A percentile compares a stretch with the other conserved stretches of the same genome.
These are phyloP conservation scores for Cryomyces minteri DNA, from an alignment of 495 filamentous ascomycete species.

Conservation along the genomic window DNA sequence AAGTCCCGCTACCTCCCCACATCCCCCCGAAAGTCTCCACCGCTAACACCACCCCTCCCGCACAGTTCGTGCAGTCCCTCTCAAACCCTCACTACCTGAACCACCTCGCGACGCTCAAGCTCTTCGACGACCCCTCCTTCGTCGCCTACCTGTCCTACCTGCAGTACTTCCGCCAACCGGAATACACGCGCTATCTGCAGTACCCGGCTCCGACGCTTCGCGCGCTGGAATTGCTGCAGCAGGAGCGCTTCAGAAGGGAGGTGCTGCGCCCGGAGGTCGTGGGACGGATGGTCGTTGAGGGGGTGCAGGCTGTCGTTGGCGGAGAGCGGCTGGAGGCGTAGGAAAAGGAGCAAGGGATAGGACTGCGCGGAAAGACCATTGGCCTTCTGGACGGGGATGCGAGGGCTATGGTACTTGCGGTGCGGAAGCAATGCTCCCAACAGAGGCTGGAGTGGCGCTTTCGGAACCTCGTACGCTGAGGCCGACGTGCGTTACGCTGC, in stretches of 20 bases:
- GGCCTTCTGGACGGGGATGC: too few species aligned
- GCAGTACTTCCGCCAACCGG: conserved; percentile 66
- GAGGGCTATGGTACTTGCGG: too few species aligned
- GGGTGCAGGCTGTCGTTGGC: conserved; percentile 17
- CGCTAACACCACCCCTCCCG: conserved; percentile 22
- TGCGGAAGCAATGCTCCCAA: too few species aligned
- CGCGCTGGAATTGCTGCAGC: conserved; percentile 64
- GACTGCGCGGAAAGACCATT: too few species aligned
- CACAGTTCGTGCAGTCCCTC: conserved; percentile 72
- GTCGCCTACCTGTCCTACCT: conserved; percentile 70
- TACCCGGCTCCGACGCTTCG: conserved; percentile 74
- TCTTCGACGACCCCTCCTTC: conserved; percentile 46
- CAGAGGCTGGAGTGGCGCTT: too few species aligned
- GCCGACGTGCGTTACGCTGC: too few species aligned
- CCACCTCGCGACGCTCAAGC: conserved; percentile 39
- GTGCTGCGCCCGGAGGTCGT: conserved; percentile 61
- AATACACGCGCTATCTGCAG: conserved; percentile 30
- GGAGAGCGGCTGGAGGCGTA: neutral
- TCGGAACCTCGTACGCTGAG: too few species aligned
- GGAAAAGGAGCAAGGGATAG: neutral
- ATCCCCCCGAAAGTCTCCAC: neutral
- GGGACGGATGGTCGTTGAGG: conserved; percentile 38
- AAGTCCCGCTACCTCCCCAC: neutral
- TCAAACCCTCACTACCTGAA: conserved; percentile 72
- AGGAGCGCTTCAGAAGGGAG: conserved; percentile 65